These are phyloP conservation scores for Adansonia madagascariensis DNA, from an alignment of 441 rosid species.

Conservation along the genomic window DNA sequence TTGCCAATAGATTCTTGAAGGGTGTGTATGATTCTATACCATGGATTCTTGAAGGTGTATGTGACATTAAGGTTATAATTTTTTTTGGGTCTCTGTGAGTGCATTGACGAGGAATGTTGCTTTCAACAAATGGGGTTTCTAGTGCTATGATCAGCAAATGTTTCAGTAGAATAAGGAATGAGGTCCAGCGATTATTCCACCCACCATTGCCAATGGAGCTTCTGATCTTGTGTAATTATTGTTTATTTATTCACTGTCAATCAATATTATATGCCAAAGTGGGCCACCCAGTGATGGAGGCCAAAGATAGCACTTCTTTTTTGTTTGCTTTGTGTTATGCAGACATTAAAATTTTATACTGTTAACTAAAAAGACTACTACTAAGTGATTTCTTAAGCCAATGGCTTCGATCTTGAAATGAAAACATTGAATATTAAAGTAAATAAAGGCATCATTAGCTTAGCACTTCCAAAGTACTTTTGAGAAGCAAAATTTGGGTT, in stretches of 20 bases:
- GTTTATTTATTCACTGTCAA: constrained; percentile 27
- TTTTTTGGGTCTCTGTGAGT: background rate
- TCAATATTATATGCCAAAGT: constrained; percentile 13
- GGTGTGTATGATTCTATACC: constrained; percentile 38
- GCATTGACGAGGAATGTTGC: constrained; percentile 39
- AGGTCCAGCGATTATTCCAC: constrained; percentile 58
- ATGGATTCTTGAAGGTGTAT: constrained; percentile 35
- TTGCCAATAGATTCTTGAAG: constrained; percentile 18
- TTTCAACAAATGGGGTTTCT: constrained; percentile 31
- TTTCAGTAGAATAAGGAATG: constrained; percentile 46
- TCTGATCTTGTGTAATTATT: background rate
- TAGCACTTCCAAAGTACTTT: background rate
- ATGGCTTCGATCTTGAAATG: background rate
- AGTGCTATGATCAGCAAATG: constrained; percentile 24
- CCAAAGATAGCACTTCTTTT: background rate
- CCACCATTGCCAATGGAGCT: constrained; percentile 33
- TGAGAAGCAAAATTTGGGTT: background rate
- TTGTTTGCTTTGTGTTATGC: background rate
- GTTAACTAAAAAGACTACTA: background rate
- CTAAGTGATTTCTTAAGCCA: background rate
- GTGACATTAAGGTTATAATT: constrained; percentile 2
- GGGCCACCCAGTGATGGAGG: constrained; percentile 11
- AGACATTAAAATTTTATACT: background rate
- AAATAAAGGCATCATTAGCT: background rate
- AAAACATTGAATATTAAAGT: background rate